phyloP scores from a whole-genome alignment of 148 eudicot species.

The Nepenthes mirabilis region DNA sequence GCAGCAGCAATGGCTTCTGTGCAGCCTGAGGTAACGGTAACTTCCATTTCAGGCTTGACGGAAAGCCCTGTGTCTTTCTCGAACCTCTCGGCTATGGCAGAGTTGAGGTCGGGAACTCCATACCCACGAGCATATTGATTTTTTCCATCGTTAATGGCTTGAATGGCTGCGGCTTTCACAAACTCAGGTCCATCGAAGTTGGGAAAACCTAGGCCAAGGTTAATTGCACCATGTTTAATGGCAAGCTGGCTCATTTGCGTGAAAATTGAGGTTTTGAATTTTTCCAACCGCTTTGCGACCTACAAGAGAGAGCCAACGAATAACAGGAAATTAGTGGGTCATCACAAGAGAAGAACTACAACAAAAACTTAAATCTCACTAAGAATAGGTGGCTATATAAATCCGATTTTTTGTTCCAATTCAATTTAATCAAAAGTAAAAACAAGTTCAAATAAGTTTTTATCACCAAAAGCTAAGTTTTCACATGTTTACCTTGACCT shows the following conservation, averaged over 20 bases:
- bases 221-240: constrained; percentile 88
- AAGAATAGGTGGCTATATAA: too few species aligned
- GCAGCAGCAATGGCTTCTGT: constrained; percentile 98
- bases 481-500: too few species aligned
- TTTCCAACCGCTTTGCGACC: constrained; percentile 95
- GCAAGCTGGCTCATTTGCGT: constrained; percentile 97
- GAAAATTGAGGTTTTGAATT: constrained; percentile 93
- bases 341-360: neutral
- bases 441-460: too few species aligned
- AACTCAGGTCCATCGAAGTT: constrained; percentile 97
- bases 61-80: constrained; percentile 69
- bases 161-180: constrained; percentile 93
- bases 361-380: too few species aligned
- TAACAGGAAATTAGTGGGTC: neutral
- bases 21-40: constrained; percentile 97
- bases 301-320: constrained; percentile 2
- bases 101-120: constrained; percentile 89
- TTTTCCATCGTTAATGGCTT: constrained; percentile 72
- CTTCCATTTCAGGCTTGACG: constrained; percentile 90
- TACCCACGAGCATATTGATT: constrained; percentile 96
- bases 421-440: too few species aligned
- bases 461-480: too few species aligned
- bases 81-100: constrained; percentile 70
- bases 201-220: constrained; percentile 97
- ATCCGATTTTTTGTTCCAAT: too few species aligned